phyloP scores from a whole-genome alignment of 352 stramenopile species.

The Halophytophthora batemanensis region DNA sequence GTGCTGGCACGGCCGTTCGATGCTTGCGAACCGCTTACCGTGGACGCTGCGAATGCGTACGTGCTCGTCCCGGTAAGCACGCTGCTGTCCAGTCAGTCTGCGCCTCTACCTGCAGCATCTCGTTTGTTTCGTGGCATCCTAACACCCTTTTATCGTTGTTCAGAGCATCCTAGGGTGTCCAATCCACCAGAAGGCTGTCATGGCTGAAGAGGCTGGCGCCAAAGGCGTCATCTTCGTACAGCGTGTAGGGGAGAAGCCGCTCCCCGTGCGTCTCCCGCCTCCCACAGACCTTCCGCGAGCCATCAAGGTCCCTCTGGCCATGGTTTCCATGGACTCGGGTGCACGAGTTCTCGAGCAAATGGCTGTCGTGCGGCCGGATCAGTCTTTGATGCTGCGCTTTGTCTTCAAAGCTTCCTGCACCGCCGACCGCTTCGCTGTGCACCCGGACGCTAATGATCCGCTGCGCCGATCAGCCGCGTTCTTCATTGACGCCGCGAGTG shows the following conservation, averaged over 20 bases:
- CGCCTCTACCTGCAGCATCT: not conserved
- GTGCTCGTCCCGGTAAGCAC: slow-evolving; percentile 50
- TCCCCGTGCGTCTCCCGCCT: slow-evolving; percentile 44
- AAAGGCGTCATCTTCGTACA: slow-evolving; percentile 66
- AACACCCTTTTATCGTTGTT: not conserved
- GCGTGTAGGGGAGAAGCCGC: slow-evolving; percentile 46
- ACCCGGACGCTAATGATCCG: slow-evolving; percentile 37
- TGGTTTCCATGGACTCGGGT: slow-evolving; percentile 65
- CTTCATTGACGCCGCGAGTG: slow-evolving; percentile 35
- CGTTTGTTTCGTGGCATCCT: not conserved
- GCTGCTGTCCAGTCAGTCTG: not conserved
- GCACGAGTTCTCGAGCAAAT: slow-evolving; percentile 41
- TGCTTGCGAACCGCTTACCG: slow-evolving; percentile 44
- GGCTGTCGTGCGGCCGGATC: slow-evolving; percentile 18
- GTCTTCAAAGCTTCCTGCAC: slow-evolving; percentile 52
- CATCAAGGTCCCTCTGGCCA: slow-evolving; percentile 55
- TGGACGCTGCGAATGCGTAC: slow-evolving; percentile 50
- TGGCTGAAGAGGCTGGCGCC: slow-evolving; percentile 54
- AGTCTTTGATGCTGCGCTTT: slow-evolving; percentile 45
- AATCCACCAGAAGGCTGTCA: slow-evolving; percentile 59
- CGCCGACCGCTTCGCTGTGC: slow-evolving; percentile 38
- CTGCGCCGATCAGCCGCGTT: slow-evolving; percentile 32
- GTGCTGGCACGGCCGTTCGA: slow-evolving; percentile 51
- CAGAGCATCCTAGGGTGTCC: slow-evolving; percentile 50
- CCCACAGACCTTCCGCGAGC: slow-evolving; percentile 32